A percentile compares a stretch with the other conserved stretches of the same genome.
These are phyloP conservation scores for Triticum dicoccoides DNA, from an alignment of 176 grass and related monocot genomes.

Conservation along the genomic window DNA sequence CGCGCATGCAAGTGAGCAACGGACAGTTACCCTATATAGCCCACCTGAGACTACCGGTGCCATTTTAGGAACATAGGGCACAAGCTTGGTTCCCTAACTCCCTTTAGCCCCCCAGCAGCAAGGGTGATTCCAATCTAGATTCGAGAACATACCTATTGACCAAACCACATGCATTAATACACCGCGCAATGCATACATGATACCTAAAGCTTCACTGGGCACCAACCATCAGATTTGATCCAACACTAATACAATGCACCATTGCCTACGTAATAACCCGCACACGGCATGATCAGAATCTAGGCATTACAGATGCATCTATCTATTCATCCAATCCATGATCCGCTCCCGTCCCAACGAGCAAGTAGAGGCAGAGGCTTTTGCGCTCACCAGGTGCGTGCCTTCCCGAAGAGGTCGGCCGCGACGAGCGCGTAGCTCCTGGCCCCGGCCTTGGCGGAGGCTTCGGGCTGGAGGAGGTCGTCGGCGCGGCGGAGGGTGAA, in stretches of 20 bases:
- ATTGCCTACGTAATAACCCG: too few relatives aligned
- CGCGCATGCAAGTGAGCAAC: neutral
- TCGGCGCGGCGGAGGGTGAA: conserved; percentile 64
- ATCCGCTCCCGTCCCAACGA: neutral
- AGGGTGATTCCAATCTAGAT: neutral
- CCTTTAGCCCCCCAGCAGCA: neutral
- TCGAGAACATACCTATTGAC: neutral
- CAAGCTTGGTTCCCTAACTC: neutral
- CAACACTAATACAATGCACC: too few relatives aligned
- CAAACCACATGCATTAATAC: neutral
- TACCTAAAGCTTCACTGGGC: neutral
- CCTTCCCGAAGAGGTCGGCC: conserved; percentile 53
- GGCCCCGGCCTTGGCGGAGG: neutral
- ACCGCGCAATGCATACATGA: neutral
- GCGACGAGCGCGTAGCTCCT: conserved; percentile 64
- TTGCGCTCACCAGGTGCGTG: conserved; percentile 45
- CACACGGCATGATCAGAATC: neutral
- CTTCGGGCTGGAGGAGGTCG: conserved; percentile 14
- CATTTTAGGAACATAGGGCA: neutral
- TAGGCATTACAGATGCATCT: neutral
- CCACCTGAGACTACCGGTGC: neutral
- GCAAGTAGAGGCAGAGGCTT: neutral
- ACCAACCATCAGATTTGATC: neutral
- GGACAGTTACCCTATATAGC: neutral
- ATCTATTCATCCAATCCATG: neutral